Percentiles rank a stretch among this genome's conserved stretches.
These are phyloP conservation scores for Chiua virens DNA, from an alignment of 768 basidiomycete species.

Conservation along the genomic window DNA sequence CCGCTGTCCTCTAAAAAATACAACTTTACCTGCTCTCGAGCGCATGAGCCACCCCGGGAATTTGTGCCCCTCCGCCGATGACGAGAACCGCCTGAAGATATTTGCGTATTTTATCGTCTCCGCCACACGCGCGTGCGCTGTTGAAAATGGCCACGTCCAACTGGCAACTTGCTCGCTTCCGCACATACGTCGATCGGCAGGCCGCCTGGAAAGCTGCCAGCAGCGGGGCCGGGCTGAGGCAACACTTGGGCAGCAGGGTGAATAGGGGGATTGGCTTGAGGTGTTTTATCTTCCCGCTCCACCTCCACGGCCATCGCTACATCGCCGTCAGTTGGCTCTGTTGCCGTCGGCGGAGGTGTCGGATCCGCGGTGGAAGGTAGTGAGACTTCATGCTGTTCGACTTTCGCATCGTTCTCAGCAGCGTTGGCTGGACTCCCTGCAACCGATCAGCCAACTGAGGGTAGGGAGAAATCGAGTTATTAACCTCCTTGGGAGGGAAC, in stretches of 20 bases:
- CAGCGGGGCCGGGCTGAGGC: conserved; percentile 22
- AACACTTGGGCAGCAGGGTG: conserved; percentile 17
- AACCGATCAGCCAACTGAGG: not conserved
- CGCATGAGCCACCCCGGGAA: conserved; percentile 83
- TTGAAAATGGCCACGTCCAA: conserved; percentile 93
- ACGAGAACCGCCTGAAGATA: conserved; percentile 86
- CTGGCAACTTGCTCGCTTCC: conserved; percentile 87
- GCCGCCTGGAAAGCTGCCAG: conserved; percentile 38
- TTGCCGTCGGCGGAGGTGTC: conserved; percentile 27
- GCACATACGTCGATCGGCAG: conserved; percentile 73
- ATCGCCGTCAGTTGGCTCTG: conserved; percentile 26
- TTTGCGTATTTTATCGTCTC: conserved; percentile 87
- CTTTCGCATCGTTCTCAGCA: conserved; percentile 26
- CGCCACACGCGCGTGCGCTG: conserved; percentile 82
- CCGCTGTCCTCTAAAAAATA: not conserved
- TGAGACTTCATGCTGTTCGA: conserved; percentile 36
- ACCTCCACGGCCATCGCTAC: conserved; percentile 47
- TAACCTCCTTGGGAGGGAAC: conserved; percentile 30
- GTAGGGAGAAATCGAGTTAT: not conserved
- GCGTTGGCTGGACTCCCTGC: conserved; percentile 24
- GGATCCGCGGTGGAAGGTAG: conserved; percentile 34
- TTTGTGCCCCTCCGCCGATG: conserved; percentile 79
- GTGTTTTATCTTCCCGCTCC: conserved; percentile 41
- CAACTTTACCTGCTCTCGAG: conserved; percentile 74
- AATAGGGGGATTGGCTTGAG: conserved; percentile 26